Conservation (phyloP, 1,284 basidiomycete genomes). For the Heliocybe sulcata region DNA sequence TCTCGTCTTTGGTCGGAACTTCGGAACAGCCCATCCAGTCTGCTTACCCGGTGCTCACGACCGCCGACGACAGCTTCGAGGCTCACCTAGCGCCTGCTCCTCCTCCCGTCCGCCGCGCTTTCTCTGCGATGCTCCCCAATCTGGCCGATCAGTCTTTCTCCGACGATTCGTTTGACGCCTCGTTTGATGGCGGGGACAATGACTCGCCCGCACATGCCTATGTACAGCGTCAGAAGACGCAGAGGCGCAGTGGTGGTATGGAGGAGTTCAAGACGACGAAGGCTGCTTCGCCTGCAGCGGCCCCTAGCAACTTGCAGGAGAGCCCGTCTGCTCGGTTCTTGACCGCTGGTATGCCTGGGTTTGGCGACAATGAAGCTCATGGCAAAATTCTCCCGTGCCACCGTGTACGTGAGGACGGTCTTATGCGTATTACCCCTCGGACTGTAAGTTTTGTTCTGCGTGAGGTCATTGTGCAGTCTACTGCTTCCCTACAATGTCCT, state of each 20-base stretch:
- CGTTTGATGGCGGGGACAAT: slow-evolving; percentile 55
- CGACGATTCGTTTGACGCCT: slow-evolving; percentile 46
- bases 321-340: slow-evolving; percentile 51
- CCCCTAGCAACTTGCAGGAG: slow-evolving; percentile 35
- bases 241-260: slow-evolving; percentile 70
- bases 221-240: slow-evolving; percentile 65
- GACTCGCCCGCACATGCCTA: slow-evolving; percentile 73
- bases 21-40: slow-evolving; percentile 32
- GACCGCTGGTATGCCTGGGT: slow-evolving; percentile 61
- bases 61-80: slow-evolving; percentile 5
- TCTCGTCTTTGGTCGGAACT: slow-evolving; percentile 55
- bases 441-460: slow-evolving; percentile 50
- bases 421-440: slow-evolving; percentile 82
- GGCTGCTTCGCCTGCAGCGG: slow-evolving; percentile 49
- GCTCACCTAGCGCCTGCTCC: slow-evolving; percentile 11
- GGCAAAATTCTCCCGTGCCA: slow-evolving; percentile 95
- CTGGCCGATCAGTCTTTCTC: slow-evolving; percentile 37
- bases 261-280: slow-evolving; percentile 69
- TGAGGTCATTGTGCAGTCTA: background rate
- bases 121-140: slow-evolving; percentile 62
- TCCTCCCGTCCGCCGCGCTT: slow-evolving; percentile 54
- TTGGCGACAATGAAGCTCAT: slow-evolving; percentile 87
- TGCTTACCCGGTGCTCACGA: slow-evolving; percentile 17
- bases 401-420: slow-evolving; percentile 87
- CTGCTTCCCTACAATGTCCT: background rate